Evolutionary conservation across 73 alveolate genomes (phyloP), one percentile per base, ranked within the genome.

Genomic region (Urostyla sp.): DNA sequence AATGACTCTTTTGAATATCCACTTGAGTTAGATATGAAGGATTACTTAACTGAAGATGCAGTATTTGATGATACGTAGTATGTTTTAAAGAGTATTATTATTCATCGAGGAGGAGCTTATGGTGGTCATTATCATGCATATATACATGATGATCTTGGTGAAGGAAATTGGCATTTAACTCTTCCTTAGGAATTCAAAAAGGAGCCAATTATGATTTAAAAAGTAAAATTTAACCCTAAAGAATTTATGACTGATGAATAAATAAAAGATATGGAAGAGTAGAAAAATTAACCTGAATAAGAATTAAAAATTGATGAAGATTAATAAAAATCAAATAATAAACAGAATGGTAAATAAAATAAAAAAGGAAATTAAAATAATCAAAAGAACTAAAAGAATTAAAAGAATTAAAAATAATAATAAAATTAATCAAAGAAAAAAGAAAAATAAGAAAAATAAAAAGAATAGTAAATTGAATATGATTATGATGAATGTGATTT

Each of bases 111-210:
- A 1, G 89, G 95, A 48, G 98, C 99, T 27, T 90, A 86, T 89
- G 97, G 99, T 10, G 99, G 99, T 4, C 99, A 97, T 85, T 97
- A 97, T 82, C 95, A 89, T 72, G 94, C 99, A 18, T 97, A 93
- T 73, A 92, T 97, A 27, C 88, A 99, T 57, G 99, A 97, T 74
- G 80, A 94, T 63, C 88, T 96, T 23, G 88, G 93, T 8, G 97
- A 96, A 85, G 99, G 99, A 58, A 91, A 92, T 40, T 97, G 99
- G 95, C 44, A 76, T 45, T 61, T 78, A n/a, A 72, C 88, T 26
- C 80, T 84, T 69, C 73, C 84, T 8, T 87, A 38, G 7, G 67
- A 81, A 16, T 38, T 61, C 48, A n/a, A 66, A 36, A 49, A 34
- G 90, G 92, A 96, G 69, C 88, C 85, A 27, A 69, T 74, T 40